Conservation (phyloP, 1,284 basidiomycete species). For the Phylloboletellus chloephorus region DNA sequence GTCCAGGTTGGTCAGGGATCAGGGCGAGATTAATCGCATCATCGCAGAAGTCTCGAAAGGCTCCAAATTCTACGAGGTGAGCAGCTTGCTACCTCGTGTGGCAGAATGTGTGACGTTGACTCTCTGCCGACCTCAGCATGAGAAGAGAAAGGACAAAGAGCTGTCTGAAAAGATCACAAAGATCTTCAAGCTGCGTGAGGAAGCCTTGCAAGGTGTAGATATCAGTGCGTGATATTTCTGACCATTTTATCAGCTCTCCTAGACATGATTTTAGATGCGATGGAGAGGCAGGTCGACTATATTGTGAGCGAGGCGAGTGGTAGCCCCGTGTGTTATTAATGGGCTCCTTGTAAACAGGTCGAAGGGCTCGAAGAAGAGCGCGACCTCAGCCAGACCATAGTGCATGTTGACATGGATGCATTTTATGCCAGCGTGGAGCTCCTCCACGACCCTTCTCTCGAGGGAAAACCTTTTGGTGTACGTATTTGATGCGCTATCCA, state of each 20-base stretch:
- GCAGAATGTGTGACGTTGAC: constrained; percentile 8
- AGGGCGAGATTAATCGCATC: constrained; percentile 72
- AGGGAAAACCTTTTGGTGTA: constrained; percentile 86
- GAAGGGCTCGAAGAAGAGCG: constrained; percentile 70
- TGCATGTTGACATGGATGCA: constrained; percentile 87
- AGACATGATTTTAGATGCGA: constrained; percentile 14
- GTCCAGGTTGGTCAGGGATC: constrained; percentile 65
- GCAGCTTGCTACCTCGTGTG: constrained; percentile 13
- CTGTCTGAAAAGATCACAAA: constrained; percentile 66
- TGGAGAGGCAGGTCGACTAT: constrained; percentile 27
- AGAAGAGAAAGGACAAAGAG: constrained; percentile 79
- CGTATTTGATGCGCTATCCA: constrained; percentile 26
- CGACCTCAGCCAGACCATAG: constrained; percentile 78
- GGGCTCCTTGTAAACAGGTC: constrained; percentile 43
- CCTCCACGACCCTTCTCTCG: constrained; percentile 71
- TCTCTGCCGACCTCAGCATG: constrained; percentile 48
- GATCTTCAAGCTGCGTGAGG: constrained; percentile 63
- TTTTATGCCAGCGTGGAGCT: constrained; percentile 74
- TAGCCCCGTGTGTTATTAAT: constrained; percentile 33
- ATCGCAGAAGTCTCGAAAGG: constrained; percentile 80
- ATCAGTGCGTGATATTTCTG: constrained; percentile 43
- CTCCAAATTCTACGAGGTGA: constrained; percentile 77
- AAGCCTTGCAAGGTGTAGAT: constrained; percentile 51
- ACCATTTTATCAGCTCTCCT: neutral
- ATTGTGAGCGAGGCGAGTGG: constrained; percentile 18